A percentile compares a stretch with the other conserved stretches of the same genome.
phyloP scores from a whole-genome alignment of 2,329 filamentous ascomycete genomes.

The Fusarium vanettenii region DNA sequence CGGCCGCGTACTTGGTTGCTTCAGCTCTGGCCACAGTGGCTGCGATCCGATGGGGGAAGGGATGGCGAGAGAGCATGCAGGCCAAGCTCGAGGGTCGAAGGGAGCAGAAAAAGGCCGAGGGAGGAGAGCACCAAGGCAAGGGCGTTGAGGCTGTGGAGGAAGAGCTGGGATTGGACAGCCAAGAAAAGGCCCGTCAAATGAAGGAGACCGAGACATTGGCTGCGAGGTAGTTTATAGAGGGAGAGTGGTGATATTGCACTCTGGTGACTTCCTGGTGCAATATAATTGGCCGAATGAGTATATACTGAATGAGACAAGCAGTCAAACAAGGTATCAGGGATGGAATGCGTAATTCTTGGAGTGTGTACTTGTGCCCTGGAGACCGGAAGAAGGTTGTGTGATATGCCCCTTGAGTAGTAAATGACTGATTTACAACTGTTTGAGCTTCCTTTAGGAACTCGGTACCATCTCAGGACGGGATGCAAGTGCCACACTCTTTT shows the following conservation, averaged over 20 bases:
- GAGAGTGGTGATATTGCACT: background rate
- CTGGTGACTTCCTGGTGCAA: background rate
- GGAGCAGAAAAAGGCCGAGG: slow-evolving; percentile 11
- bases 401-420: background rate
- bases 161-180: background rate
- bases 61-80: slow-evolving; percentile 54
- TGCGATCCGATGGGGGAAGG: slow-evolving; percentile 53
- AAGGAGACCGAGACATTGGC: slow-evolving; percentile 16
- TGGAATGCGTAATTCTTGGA: background rate
- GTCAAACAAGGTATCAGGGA: background rate
- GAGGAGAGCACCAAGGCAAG: background rate
- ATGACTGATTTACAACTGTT: background rate
- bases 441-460: background rate
- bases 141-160: slow-evolving; percentile 5
- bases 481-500: background rate
- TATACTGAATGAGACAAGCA: background rate
- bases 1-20: slow-evolving; percentile 50
- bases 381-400: background rate
- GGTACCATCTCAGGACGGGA: background rate
- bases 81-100: slow-evolving; percentile 24
- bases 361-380: background rate
- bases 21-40: slow-evolving; percentile 51
- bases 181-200: background rate
- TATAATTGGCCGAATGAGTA: background rate
- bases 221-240: slow-evolving; percentile 13